Evolutionary conservation across 2,329 filamentous ascomycete species (phyloP), one percentile per base, ranked within the genome.

Genomic region (Lecanosticta acicola): DNA sequence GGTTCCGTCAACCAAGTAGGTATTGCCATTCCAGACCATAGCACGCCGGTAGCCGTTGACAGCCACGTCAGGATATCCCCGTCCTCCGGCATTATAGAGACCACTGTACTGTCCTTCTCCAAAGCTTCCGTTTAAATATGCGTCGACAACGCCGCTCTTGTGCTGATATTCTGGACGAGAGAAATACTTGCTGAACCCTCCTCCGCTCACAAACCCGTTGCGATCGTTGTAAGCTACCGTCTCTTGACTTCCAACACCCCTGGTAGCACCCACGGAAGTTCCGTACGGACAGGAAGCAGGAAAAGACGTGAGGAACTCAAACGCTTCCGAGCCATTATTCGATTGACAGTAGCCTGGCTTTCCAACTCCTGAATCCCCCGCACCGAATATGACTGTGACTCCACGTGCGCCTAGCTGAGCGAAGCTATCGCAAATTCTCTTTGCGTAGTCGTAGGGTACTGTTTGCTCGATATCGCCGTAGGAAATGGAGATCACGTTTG

Each of bases 401-500:
- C 82, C 83, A 11, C 81, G 77, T 1, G 78, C 75, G 13, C 80
- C 81, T 36, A 85, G 76, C 54, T 82, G 74, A 41, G 76, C 78
- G 56, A 83, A 81, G 56, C 81, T 68, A 49, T 77, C 74, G 68
- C 82, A 85, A 11, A 84, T 78, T 36, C 73, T 72, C 36, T 69
- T 66, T 10, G 78, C 76, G 57, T 84, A 86, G 24, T 73, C 71
- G 2, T 67, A 58, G 0, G 82, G 81, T 0, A 85, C 69, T 2
- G 72, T 75, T 58, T 83, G 77, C 63, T 85, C 83, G 41, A 78
- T 74, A 48, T 84, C 80, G 39, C 79, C 80, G 58, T 85, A 85
- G 0, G 80, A 83, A 4, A 77, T 81, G 37, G 74, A 77, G 57
- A 85, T 74, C 11, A 79, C 75, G n/a, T n/a, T n/a, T n/a, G n/a